Conservation (phyloP, 805 yeast species). For the Candida nanaspora region DNA sequence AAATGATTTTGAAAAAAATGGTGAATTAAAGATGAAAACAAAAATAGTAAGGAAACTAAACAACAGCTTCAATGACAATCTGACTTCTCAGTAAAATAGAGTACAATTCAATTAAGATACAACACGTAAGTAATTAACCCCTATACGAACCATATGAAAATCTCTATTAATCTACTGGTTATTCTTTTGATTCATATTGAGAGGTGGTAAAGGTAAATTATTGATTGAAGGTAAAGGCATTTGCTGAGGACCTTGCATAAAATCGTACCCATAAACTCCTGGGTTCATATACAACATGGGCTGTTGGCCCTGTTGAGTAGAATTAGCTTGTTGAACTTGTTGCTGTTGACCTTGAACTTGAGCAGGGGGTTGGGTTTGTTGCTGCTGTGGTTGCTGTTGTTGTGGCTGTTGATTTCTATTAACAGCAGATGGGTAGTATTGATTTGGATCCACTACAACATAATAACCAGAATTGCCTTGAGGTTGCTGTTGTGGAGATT, state of each 20-base stretch:
- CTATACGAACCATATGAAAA: no score
- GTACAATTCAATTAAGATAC: no score
- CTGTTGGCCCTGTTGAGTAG: constrained; percentile 8
- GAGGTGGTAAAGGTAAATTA: constrained; percentile 24
- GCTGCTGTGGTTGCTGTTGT: neutral
- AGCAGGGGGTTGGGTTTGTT: neutral
- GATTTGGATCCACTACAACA: neutral
- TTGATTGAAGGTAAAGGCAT: constrained; percentile 22
- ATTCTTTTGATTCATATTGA: constrained; percentile 21
- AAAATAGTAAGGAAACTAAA: no score
- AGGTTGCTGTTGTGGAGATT: neutral
- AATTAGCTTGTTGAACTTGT: constrained; percentile 5
- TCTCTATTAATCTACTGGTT: no score
- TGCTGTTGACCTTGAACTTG: constrained; percentile 13
- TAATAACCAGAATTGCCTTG: neutral
- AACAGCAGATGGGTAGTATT: neutral
- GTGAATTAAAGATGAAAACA: no score
- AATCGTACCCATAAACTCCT: neutral
- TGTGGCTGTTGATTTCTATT: neutral
- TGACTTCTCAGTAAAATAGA: no score
- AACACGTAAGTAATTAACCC: no score
- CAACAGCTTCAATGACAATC: no score
- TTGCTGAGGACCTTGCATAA: constrained; percentile 11
- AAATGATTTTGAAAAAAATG: no score
- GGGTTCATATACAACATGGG: neutral